Evolutionary conservation across 2,329 filamentous ascomycete species (phyloP).

Genomic region (Teratosphaeria zuluensis): DNA sequence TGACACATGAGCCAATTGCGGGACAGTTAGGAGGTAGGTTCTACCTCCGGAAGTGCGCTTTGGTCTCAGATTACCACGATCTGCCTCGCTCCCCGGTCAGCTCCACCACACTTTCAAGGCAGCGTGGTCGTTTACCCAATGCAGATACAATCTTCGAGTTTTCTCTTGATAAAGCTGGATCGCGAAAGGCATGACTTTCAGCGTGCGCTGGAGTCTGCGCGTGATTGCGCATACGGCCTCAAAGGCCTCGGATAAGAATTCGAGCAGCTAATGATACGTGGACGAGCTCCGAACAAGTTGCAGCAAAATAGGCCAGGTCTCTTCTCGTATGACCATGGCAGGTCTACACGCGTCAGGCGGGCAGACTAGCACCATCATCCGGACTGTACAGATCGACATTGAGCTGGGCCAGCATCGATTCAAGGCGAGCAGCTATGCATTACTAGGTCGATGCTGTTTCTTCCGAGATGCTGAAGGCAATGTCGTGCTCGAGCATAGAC

Average conservation of each 20-base stretch:
- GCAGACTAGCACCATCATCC: neutral
- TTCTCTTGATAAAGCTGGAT: neutral
- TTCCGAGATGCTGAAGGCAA: neutral
- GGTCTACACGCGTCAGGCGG: neutral
- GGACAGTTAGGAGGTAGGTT: no score
- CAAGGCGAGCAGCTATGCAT: neutral
- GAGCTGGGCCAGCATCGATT: neutral
- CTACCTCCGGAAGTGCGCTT: neutral
- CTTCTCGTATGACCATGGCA: neutral
- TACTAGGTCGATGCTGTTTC: neutral
- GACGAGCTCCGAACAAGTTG: no score
- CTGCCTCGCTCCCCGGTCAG: neutral
- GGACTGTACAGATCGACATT: neutral
- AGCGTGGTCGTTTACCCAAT: neutral
- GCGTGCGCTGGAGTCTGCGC: neutral
- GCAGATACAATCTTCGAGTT: neutral
- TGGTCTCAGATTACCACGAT: neutral
- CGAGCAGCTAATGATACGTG: neutral
- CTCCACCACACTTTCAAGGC: neutral
- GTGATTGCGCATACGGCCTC: neutral
- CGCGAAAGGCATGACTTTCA: neutral
- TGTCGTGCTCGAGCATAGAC: neutral
- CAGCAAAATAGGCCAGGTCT: no score
- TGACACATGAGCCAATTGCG: no score
- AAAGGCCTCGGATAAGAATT: neutral